Evolutionary conservation across 2,329 filamentous ascomycete genomes (phyloP).

Genomic region (Passalora sequoiae): DNA sequence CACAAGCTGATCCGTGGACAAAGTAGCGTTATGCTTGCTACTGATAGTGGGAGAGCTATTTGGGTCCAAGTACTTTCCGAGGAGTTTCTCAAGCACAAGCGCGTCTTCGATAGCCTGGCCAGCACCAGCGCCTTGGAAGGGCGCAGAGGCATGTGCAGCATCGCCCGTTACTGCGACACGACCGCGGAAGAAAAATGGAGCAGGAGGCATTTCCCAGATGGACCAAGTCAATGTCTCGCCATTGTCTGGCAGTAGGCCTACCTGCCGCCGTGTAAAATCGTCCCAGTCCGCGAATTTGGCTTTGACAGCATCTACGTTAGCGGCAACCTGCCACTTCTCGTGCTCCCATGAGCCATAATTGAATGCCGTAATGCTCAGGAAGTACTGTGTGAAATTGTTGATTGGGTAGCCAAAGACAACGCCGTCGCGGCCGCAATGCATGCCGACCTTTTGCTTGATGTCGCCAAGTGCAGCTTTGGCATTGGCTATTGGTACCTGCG

Average conservation of each 20-base stretch:
- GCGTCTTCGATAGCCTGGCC: constrained; percentile 55
- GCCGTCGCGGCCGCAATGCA: constrained; percentile 10
- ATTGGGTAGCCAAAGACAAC: constrained; percentile 48
- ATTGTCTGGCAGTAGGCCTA: constrained; percentile 10
- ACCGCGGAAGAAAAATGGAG: constrained; percentile 35
- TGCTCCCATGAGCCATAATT: constrained; percentile 36
- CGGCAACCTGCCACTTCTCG: constrained; percentile 35
- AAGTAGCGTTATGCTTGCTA: too few species aligned
- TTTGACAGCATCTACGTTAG: constrained; percentile 5
- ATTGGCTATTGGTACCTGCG: constrained; percentile 38
- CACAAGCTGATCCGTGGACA: neutral
- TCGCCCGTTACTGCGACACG: constrained; percentile 49
- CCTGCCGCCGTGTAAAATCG: constrained; percentile 23
- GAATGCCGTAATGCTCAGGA: constrained; percentile 53
- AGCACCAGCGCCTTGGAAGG: constrained; percentile 53
- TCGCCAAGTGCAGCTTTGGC: constrained; percentile 19
- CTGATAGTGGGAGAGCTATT: too few species aligned
- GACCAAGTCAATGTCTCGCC: constrained; percentile 29
- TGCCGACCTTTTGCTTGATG: constrained; percentile 49
- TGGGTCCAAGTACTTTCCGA: constrained; percentile 3
- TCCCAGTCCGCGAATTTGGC: constrained; percentile 5
- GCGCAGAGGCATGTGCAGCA: constrained; percentile 53
- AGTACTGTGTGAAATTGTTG: constrained; percentile 43
- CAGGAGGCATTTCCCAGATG: constrained; percentile 37
- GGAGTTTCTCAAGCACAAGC: constrained; percentile 35